phyloP scores from a whole-genome alignment of 176 grass and related monocot genomes.

The Rhipidocladum racemiflorum region DNA sequence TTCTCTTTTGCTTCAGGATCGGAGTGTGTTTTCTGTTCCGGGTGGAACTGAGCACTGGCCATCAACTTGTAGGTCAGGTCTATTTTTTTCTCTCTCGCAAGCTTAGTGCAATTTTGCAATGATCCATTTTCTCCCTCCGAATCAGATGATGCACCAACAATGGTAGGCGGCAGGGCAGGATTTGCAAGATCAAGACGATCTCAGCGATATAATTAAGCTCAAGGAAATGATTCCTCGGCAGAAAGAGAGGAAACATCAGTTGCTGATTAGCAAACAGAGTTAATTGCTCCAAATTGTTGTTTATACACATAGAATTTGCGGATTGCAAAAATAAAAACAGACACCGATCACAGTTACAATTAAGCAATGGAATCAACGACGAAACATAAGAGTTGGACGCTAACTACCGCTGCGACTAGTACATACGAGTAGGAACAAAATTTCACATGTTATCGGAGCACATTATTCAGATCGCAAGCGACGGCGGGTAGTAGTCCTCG shows the following conservation, averaged over 20 bases:
- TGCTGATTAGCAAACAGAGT: neutral
- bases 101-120: neutral
- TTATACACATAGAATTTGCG: neutral
- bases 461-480: slow-evolving; percentile 25
- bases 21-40: neutral
- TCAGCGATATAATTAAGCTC: neutral
- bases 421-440: neutral
- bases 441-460: neutral
- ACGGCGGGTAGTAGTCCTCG: slow-evolving; percentile 42
- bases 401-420: neutral
- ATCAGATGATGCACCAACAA: neutral
- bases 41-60: no score
- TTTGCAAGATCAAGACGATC: neutral
- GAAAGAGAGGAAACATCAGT: neutral
- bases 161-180: neutral
- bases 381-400: neutral
- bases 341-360: neutral
- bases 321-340: neutral
- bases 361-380: neutral
- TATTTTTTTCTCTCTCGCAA: neutral
- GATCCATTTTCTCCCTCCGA: neutral
- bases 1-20: neutral
- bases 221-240: neutral
- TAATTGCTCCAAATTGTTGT: neutral
- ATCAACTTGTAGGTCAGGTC: no score